Conservation (phyloP, 305 asterid genomes). For the Rubia balearica region DNA sequence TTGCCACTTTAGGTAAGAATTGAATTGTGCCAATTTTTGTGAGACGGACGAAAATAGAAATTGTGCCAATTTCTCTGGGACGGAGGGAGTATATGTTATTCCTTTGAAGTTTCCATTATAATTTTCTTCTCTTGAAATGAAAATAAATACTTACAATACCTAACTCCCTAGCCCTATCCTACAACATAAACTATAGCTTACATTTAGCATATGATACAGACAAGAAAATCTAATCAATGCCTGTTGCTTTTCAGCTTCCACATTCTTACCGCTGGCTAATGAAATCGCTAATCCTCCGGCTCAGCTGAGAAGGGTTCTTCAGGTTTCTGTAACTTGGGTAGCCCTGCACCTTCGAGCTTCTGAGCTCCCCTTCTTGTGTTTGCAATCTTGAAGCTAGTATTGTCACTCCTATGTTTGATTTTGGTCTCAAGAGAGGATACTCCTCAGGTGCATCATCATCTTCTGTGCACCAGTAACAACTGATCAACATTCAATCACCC, state of each 20-base stretch:
- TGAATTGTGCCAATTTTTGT: too few species aligned
- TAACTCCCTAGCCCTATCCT: too few species aligned
- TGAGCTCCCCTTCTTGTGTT: constrained; percentile 82
- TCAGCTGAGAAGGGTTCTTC: constrained; percentile 83
- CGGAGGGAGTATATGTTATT: too few species aligned
- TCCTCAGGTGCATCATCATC: constrained; percentile 33
- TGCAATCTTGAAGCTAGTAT: constrained; percentile 82
- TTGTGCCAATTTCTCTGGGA: too few species aligned
- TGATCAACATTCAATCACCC: too few species aligned
- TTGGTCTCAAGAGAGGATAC: constrained; percentile 20
- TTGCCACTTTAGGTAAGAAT: too few species aligned
- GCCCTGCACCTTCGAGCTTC: constrained; percentile 59
- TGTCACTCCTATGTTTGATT: constrained; percentile 57
- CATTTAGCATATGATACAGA: constrained; percentile 8
- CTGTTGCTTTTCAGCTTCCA: background rate
- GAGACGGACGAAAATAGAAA: too few species aligned
- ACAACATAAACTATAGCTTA: background rate
- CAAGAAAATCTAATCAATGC: background rate
- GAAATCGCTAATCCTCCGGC: constrained; percentile 46
- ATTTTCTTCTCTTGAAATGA: too few species aligned
- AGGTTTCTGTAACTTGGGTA: constrained; percentile 71
- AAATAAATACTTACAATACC: too few species aligned
- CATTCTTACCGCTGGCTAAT: background rate
- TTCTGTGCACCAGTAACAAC: too few species aligned
- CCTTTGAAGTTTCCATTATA: too few species aligned